Conservation (phyloP, 441 rosid genomes). For the Theobroma grandiflorum region DNA sequence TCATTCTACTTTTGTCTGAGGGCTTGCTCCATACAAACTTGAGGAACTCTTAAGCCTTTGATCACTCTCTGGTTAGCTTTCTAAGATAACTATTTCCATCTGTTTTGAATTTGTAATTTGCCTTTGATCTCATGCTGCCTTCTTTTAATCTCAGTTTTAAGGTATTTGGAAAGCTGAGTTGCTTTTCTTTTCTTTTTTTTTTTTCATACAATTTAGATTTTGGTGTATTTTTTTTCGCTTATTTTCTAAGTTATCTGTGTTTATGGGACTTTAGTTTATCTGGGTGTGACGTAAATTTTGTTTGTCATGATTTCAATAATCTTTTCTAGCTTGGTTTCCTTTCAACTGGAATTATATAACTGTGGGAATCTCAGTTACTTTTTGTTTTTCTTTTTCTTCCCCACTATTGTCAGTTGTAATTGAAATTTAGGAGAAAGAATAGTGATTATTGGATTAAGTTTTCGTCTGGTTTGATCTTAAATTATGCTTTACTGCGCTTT, state of each 20-base stretch:
- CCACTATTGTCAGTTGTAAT: not conserved
- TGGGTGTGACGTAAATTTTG: conserved; percentile 7
- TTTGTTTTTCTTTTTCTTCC: not conserved
- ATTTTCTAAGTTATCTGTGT: conserved; percentile 10
- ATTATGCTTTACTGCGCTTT: conserved; percentile 27
- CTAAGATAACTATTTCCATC: conserved; percentile 9
- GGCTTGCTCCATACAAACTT: conserved; percentile 4
- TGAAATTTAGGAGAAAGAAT: not conserved
- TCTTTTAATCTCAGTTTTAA: conserved; percentile 24
- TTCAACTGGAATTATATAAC: not conserved
- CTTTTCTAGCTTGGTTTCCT: not conserved
- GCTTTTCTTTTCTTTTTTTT: not conserved
- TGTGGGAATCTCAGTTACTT: not conserved
- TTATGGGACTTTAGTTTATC: conserved; percentile 6
- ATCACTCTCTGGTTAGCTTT: conserved; percentile 20
- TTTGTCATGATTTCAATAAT: not conserved
- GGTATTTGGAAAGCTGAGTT: conserved; percentile 30
- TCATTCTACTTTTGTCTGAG: not conserved
- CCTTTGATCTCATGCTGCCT: conserved; percentile 13
- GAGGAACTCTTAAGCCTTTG: conserved; percentile 17
- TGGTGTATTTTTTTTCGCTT: not conserved
- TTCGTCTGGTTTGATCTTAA: conserved; percentile 34
- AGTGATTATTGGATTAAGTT: conserved; percentile 2
- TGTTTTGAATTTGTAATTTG: conserved; percentile 1
- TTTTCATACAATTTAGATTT: not conserved